phyloP scores from a whole-genome alignment of 192 early-diverging fungal species.

The Lobosporangium transversale region DNA sequence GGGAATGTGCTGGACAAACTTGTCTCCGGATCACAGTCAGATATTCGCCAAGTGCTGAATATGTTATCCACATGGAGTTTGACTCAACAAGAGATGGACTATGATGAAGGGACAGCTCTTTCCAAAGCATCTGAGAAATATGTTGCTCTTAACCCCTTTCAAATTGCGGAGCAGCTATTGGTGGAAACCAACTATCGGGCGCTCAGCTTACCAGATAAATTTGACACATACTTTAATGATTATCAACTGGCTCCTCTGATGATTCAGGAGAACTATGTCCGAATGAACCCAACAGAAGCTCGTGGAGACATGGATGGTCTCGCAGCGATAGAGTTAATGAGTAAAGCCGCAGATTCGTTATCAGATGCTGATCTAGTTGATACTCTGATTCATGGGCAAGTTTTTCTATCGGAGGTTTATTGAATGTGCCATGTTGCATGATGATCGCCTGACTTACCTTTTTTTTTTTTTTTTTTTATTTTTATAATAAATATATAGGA shows the following conservation, averaged over 20 bases:
- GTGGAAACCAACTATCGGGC: conserved; percentile 31
- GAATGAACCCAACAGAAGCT: conserved; percentile 65
- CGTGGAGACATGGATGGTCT: conserved; percentile 11
- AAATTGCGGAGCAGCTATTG: conserved; percentile 76
- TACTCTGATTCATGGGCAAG: conserved; percentile 71
- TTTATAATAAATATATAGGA: no score
- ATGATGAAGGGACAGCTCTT: conserved; percentile 82
- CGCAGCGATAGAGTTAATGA: conserved; percentile 67
- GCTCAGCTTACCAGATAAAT: conserved; percentile 67
- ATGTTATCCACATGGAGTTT: conserved; percentile 92
- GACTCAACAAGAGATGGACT: conserved; percentile 71
- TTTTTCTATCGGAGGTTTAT: conserved; percentile 15
- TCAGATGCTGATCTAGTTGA: conserved; percentile 86
- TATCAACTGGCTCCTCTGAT: conserved; percentile 89
- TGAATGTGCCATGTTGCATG: neutral
- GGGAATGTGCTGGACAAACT: conserved; percentile 85
- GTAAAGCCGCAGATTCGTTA: conserved; percentile 88
- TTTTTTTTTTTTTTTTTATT: no score
- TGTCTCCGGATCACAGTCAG: conserved; percentile 80
- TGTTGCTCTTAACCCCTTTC: conserved; percentile 70
- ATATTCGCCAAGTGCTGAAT: conserved; percentile 98
- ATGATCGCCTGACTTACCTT: no score
- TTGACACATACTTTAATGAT: conserved; percentile 93
- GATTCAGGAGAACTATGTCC: conserved; percentile 96
- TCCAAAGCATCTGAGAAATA: conserved; percentile 59